Base-by-base conservation (phyloP, 495 filamentous ascomycete genomes). In the Aspergillus nanangensis region DNA sequence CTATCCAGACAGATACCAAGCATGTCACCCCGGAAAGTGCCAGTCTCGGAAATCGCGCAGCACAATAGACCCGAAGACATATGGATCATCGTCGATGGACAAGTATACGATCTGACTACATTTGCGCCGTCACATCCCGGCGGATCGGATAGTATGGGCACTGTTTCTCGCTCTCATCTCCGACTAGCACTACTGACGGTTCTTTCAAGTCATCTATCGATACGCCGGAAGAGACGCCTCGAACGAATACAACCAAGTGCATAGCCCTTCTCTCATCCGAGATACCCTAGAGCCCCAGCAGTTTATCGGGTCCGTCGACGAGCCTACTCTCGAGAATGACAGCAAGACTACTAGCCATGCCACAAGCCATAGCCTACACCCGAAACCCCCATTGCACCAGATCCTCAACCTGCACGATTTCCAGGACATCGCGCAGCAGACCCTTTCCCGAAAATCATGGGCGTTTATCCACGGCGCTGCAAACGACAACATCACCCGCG, bases 21-120 rank as follows among this genome's bases (percentile, higher is more conserved):
- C n/a, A 78, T 80, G 0, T 58, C 81, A 4, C 27, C 27, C 7
- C 27, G 27, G 13, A 8, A 7, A 13, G 27, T 31, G 7, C 13
- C 27, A 7, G 13, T 13, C 8, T 13, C 8, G 7, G 27, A 31
- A 31, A 31, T 31, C 27, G 27, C 27, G 8, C 27, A 13, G 8
- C 27, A 31, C 27, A 31, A 31, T 31, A 13, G 27, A 13, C 8
- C 27, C 27, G 75, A 86, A 3, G 85, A 83, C 66, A 95, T 90
- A 66, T 96, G 90, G 90, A 86, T 96, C 1, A 74, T 90, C 15
- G 75, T 96, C 8, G 84, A 93, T 66, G 81, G 81, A 32, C 72
- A 83, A 46, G 88, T 95, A 31, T 96, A 90, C 77, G 89, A 96
- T 57, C 82, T 95, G 31, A 87, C 84, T 13, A 70, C 77, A 13